Conservation (phyloP, 495 filamentous ascomycete genomes). For the Aspergillus avenaceus region DNA sequence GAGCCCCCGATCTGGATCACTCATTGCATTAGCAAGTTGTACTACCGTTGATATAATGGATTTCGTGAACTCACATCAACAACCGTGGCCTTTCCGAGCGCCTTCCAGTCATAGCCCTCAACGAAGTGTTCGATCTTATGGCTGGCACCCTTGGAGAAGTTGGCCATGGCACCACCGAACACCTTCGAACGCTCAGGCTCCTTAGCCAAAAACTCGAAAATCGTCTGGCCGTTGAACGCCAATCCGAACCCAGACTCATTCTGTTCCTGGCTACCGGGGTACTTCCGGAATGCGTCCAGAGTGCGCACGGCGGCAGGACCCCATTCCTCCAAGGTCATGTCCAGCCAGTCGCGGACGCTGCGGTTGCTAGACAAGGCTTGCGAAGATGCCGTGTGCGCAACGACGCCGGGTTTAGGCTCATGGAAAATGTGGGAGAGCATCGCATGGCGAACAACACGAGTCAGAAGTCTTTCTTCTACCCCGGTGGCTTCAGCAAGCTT, state of each 20-base stretch:
- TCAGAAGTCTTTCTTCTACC: not conserved
- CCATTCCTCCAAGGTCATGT: constrained; percentile 44
- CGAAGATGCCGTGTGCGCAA: constrained; percentile 23
- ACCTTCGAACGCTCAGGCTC: not conserved
- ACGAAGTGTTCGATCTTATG: constrained; percentile 45
- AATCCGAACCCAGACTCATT: not conserved
- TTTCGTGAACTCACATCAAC: no score
- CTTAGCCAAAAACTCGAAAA: not conserved
- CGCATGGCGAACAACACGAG: constrained; percentile 17
- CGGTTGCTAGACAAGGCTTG: constrained; percentile 38
- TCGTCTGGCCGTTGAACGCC: not conserved
- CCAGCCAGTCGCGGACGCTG: constrained; percentile 44
- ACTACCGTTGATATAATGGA: no score
- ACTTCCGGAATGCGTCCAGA: not conserved
- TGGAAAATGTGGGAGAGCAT: constrained; percentile 15
- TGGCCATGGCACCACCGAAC: not conserved
- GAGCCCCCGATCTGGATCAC: constrained; percentile 56
- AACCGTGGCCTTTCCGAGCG: constrained; percentile 38
- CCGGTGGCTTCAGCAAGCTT: not conserved
- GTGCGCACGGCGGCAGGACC: constrained; percentile 10
- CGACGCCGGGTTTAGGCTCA: constrained; percentile 7
- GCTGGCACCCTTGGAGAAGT: constrained; percentile 14
- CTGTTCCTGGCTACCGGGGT: not conserved
- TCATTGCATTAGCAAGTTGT: no score
- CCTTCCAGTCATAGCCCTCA: constrained; percentile 39